A percentile compares a stretch with the other conserved stretches of the same genome.
phyloP scores from a whole-genome alignment of 2,329 filamentous ascomycete species.

The Lecanosticta acicola region DNA sequence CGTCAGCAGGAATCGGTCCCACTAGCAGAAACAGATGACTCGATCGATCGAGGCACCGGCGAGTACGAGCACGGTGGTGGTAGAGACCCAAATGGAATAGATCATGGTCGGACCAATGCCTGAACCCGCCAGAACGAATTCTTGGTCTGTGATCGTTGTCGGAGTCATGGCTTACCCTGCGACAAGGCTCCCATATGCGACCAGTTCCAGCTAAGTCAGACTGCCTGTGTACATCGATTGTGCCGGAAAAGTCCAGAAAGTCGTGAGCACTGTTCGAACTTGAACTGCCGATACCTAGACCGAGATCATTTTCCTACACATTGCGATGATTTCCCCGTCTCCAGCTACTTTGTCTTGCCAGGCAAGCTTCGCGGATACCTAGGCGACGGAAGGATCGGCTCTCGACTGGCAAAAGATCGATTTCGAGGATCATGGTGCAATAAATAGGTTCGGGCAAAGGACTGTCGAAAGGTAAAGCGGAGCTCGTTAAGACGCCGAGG shows the following conservation, averaged over 20 bases:
- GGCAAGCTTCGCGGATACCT: neutral
- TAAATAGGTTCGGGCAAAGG: too few species aligned
- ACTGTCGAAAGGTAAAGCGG: too few species aligned
- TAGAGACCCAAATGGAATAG: too few species aligned
- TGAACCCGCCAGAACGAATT: too few species aligned
- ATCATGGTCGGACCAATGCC: too few species aligned
- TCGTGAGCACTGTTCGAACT: constrained; percentile 4
- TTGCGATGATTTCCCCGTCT: neutral
- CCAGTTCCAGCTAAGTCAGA: constrained; percentile 3
- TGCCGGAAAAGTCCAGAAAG: constrained; percentile 4
- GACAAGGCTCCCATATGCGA: constrained; percentile 16
- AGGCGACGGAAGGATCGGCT: neutral
- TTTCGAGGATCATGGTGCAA: too few species aligned
- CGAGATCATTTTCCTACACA: neutral
- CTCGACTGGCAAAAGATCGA: too few species aligned
- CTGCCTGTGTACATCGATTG: constrained; percentile 12
- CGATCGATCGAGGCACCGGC: too few species aligned
- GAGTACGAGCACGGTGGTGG: too few species aligned
- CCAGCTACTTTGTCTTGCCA: neutral
- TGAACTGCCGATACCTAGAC: constrained; percentile 8
- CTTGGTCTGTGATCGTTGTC: constrained; percentile 19
- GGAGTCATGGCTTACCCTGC: constrained; percentile 8
- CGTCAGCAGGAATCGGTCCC: too few species aligned
- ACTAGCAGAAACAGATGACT: too few species aligned
- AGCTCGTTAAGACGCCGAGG: too few species aligned